Percentiles rank a stretch among this genome's conserved stretches.
These are phyloP conservation scores for Aureobasidium sp. DNA, from an alignment of 2,329 filamentous ascomycete genomes.

Conservation along the genomic window DNA sequence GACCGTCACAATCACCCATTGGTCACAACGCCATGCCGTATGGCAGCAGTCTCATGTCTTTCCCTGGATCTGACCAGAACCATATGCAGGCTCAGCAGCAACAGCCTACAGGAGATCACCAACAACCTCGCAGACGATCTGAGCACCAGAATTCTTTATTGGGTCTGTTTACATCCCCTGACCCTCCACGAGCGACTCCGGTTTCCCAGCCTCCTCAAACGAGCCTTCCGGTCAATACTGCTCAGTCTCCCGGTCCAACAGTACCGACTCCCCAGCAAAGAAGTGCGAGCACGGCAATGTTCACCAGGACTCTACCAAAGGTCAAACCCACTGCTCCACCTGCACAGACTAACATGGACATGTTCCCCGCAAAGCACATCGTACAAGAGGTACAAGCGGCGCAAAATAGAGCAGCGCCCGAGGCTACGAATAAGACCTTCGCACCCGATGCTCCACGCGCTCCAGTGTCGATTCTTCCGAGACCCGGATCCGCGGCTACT, in stretches of 20 bases:
- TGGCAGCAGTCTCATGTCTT: neutral
- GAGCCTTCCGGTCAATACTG: neutral
- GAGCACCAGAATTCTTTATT: conserved; percentile 52
- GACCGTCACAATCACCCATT: conserved; percentile 19
- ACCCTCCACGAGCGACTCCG: conserved; percentile 28
- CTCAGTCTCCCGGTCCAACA: conserved; percentile 5
- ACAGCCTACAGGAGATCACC: neutral
- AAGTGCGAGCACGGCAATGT: conserved; percentile 34
- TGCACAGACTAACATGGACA: conserved; percentile 10
- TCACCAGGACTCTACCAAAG: conserved; percentile 36
- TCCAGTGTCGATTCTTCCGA: conserved; percentile 22
- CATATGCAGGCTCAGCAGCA: conserved; percentile 5
- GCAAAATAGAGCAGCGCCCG: neutral
- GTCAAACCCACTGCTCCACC: conserved; percentile 21
- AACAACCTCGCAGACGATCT: conserved; percentile 31
- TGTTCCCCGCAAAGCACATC: conserved; percentile 23
- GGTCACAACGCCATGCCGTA: neutral
- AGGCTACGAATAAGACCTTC: neutral
- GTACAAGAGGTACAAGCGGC: conserved; percentile 16
- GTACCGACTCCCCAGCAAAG: conserved; percentile 23
- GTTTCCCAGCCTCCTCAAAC: neutral
- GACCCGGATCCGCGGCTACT: conserved; percentile 19
- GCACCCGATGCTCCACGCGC: conserved; percentile 11
- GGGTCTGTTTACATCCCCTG: conserved; percentile 46
- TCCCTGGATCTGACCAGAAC: conserved; percentile 22